A percentile compares a stretch with the other conserved stretches of the same genome.
phyloP scores from a whole-genome alignment of 2,329 filamentous ascomycete genomes.

The Colletotrichum filicis region DNA sequence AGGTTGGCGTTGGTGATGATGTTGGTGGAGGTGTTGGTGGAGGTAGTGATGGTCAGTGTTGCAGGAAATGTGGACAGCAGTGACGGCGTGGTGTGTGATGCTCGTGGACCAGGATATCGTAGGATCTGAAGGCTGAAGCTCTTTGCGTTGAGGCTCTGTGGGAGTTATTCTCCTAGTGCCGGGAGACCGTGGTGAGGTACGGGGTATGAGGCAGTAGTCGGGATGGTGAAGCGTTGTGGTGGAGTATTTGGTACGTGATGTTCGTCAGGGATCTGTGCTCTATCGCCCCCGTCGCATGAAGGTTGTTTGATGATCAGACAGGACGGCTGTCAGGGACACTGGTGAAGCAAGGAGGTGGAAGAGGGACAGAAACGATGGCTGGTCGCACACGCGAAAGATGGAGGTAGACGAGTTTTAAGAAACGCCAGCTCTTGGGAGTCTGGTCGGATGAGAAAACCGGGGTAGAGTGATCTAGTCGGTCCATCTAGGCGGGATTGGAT shows the following conservation, averaged over 20 bases:
- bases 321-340: constrained; percentile 39
- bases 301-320: constrained; percentile 50
- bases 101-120: not conserved
- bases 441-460: not conserved
- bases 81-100: constrained; percentile 10
- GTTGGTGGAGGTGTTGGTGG: constrained; percentile 11
- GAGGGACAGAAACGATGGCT: constrained; percentile 37
- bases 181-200: constrained; percentile 30
- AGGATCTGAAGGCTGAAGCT: constrained; percentile 21
- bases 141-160: constrained; percentile 35
- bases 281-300: constrained; percentile 42
- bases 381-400: constrained; percentile 37
- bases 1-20: not conserved
- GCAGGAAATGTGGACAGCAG: not conserved
- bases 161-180: constrained; percentile 24
- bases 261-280: constrained; percentile 38
- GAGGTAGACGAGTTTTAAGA: constrained; percentile 43
- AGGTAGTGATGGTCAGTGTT: constrained; percentile 11
- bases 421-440: constrained; percentile 23
- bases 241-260: constrained; percentile 32
- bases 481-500: constrained; percentile 20
- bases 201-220: constrained; percentile 26
- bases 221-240: constrained; percentile 34
- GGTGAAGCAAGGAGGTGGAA: constrained; percentile 44
- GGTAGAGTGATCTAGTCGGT: constrained; percentile 1